Evolutionary conservation across 2,329 filamentous ascomycete species (phyloP), one percentile per base, ranked within the genome.

Genomic region (Phialocephala sp.): DNA sequence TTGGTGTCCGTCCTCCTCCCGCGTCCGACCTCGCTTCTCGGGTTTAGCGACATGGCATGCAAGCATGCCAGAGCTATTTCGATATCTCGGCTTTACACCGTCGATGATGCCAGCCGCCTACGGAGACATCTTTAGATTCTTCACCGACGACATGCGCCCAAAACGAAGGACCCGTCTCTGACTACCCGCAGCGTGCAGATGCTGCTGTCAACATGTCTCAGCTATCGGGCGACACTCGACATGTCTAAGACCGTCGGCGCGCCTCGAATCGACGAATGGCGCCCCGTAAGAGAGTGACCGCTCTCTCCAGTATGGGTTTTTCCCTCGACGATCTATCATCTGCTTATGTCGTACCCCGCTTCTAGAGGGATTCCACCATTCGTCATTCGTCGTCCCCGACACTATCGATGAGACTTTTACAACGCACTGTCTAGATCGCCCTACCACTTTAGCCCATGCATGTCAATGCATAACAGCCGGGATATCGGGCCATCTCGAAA

Each of bases 391-490:
- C n/a, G 20, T 24, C 45, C 6, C 45, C 45, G 20, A 11, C 15
- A 54, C 50, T 54, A 54, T 54, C 50, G 50, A 54, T 54, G 5
- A 54, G 37, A 47, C 8, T n/a, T 32, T 27, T 32, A 22, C 50
- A 35, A 20, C 24, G 50, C 50, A 35, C 24, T 54, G 24, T 35
- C 50, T 54, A 24, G 24, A 24, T 27, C 22, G 50, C 12, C 45
- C 45, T 24, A 24, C 50, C 32, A 54, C 24, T 4, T 32, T 54
- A 54, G 50, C 4, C n/a, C 14, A 12, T 54, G 22, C 50, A 54
- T 54, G 50, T 27, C 50, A 32, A 54, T 32, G 9, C 6, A 14
- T 54, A 54, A 22, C 24, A 32, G 11, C 50, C 50, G 50, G 50
- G n/a, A 15, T 35, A 54, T 54, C 50, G 50, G 50, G 50, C 50